Evolutionary conservation across 2,329 filamentous ascomycete species (phyloP).

Genomic region (Venturia carpophila): DNA sequence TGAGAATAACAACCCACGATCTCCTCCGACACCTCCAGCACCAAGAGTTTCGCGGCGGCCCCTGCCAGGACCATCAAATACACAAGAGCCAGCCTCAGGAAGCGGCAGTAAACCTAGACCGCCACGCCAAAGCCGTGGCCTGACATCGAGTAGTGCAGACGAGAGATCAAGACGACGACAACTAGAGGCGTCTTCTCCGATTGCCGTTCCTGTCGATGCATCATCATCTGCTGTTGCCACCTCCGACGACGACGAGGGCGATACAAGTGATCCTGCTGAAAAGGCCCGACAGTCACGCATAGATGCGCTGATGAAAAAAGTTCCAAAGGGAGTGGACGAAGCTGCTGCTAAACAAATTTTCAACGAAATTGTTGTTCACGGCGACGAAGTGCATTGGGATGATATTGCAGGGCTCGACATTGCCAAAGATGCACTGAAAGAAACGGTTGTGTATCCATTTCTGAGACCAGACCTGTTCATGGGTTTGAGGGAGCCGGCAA

Average conservation of each 20-base stretch:
- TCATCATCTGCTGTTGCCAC: not conserved
- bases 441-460: conserved; percentile 96
- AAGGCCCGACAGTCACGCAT: conserved; percentile 10
- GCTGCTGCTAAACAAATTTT: conserved; percentile 82
- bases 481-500: conserved; percentile 84
- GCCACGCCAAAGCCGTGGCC: not conserved
- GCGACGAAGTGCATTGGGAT: conserved; percentile 89
- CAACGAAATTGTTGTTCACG: conserved; percentile 90
- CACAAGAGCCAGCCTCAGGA: not conserved
- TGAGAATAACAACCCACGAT: not conserved
- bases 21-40: conserved; percentile 5
- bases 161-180: not conserved
- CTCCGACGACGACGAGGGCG: not conserved
- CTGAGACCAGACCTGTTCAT: conserved; percentile 91
- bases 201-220: not conserved
- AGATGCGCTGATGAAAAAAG: conserved; percentile 27
- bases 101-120: not conserved
- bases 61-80: not conserved
- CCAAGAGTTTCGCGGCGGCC: not conserved
- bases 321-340: conserved; percentile 76
- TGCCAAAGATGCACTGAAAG: conserved; percentile 85
- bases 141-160: not conserved
- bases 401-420: conserved; percentile 87
- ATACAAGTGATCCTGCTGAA: conserved; percentile 8
- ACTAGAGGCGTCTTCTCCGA: not conserved